Evolutionary conservation across 2,329 filamentous ascomycete species (phyloP), one percentile per base, ranked within the genome.

Genomic region (Zymoseptoria crescenta): DNA sequence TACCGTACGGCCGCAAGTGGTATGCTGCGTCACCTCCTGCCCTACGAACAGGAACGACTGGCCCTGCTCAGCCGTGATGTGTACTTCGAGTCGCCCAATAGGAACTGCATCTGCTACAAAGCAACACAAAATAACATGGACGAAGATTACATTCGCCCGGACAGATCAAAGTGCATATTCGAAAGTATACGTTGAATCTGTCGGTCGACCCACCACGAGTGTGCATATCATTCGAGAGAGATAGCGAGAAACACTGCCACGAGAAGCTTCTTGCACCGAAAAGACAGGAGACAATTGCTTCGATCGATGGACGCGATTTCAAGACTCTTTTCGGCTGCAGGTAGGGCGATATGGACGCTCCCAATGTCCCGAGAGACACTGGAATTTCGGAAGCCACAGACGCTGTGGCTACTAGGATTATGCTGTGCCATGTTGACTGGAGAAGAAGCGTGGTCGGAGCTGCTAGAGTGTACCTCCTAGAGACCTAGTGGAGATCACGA

Each of bases 271-370:
- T 57, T 1, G 20, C 48, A 45, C 50, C 24, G 61, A 59, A 52
- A 52, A 52, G 20, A 52, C 54, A 52, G 61, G 52, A 19, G 58
- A 63, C 24, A 30, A 59, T 19, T 51, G 61, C 60, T 10, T 56
- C 55, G 7, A 56, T 60, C 16, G 55, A 62, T 54, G 60, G 60
- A 8, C 30, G 49, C 24, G n/a, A 13, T 29, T 54, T 49, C 35
- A 29, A 49, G 4, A 27, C 24, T n/a, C 49, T 13, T 57, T 54
- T 49, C 49, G 56, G 24, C 29, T 49, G 20, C 20, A 24, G n/a
- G 4, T 20, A 54, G n/a, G 10, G 16, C 27, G 50, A 24, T 8
- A 16, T 8, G 10, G 3, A 49, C n/a, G 51, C 50, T 2, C n/a
- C 24, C 20, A 30, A 57, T 54, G 19, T 57, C 27, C 49, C 21